Evolutionary conservation across 129 eudicot genomes (phyloP).

Genomic region (Escallonia herrerae): DNA sequence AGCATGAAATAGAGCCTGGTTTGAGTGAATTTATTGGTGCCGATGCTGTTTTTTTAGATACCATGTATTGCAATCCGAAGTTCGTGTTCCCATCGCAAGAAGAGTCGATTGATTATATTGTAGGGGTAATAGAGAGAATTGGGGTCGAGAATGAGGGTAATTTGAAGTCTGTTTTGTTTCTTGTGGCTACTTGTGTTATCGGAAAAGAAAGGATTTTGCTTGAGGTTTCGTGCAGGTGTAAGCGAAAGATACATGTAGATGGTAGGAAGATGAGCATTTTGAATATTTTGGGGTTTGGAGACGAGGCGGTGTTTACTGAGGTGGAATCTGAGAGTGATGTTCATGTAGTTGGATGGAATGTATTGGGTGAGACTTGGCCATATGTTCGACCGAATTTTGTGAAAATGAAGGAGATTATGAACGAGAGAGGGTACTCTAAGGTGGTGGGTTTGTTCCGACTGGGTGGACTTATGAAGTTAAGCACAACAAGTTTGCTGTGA

Average conservation of each 20-base stretch:
- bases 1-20: conserved; percentile 38
- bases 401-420: conserved; percentile 80
- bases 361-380: conserved; percentile 98
- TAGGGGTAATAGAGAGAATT: conserved; percentile 48
- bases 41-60: conserved; percentile 78
- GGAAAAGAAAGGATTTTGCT: conserved; percentile 90
- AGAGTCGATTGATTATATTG: conserved; percentile 79
- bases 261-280: conserved; percentile 53
- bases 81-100: conserved; percentile 75
- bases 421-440: conserved; percentile 63
- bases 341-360: conserved; percentile 96
- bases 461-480: conserved; percentile 99
- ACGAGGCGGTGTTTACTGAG: conserved; percentile 55
- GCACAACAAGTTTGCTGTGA: conserved; percentile 76
- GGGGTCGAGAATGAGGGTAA: conserved; percentile 33
- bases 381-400: conserved; percentile 83
- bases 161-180: conserved; percentile 62
- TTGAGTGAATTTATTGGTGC: conserved; percentile 59
- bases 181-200: conserved; percentile 87
- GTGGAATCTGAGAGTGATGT: conserved; percentile 61
- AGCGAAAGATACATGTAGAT: conserved; percentile 61
- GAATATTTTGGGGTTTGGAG: conserved; percentile 46
- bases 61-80: conserved; percentile 87
- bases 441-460: conserved; percentile 95
- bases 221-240: conserved; percentile 75